phyloP scores from a whole-genome alignment of 148 eudicot species.

The Fallopia convolvulus region DNA sequence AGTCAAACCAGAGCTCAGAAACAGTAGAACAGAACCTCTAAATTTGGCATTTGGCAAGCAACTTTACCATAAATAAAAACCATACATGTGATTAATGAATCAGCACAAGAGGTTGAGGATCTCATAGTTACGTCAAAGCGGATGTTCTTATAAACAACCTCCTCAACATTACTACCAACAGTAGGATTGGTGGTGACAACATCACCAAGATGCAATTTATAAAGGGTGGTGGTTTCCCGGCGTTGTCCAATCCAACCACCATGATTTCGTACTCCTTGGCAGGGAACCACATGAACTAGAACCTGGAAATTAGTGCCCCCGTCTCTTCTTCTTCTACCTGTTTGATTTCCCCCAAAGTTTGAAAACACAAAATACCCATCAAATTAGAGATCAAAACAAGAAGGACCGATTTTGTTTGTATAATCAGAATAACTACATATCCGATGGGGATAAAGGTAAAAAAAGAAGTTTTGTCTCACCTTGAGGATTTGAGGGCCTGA shows the following conservation, averaged over 20 bases:
- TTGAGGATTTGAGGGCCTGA: background rate
- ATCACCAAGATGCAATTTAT: conserved; percentile 91
- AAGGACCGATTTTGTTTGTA: background rate
- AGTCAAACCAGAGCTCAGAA: too few species aligned
- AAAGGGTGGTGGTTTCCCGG: conserved; percentile 97
- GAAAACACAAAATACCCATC: background rate
- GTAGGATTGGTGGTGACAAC: conserved; percentile 95
- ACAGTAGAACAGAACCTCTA: too few species aligned
- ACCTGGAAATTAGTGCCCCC: conserved; percentile 79
- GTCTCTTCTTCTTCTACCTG: conserved; percentile 22
- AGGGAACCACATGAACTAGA: conserved; percentile 97
- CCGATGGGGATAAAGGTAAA: background rate
- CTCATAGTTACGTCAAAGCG: conserved; percentile 61
- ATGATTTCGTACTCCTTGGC: conserved; percentile 94
- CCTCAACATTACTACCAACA: conserved; percentile 95
- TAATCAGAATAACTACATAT: background rate
- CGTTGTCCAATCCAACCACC: conserved; percentile 90
- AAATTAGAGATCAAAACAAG: background rate
- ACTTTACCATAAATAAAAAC: background rate
- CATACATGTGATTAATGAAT: background rate
- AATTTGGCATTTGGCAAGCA: background rate
- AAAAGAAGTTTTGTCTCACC: background rate
- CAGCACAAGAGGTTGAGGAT: background rate
- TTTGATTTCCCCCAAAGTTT: background rate
- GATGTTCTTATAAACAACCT: conserved; percentile 88